Percentiles rank a stretch among this genome's conserved stretches.
phyloP scores from a whole-genome alignment of 2,329 filamentous ascomycete species.

The Septoria petroselini region DNA sequence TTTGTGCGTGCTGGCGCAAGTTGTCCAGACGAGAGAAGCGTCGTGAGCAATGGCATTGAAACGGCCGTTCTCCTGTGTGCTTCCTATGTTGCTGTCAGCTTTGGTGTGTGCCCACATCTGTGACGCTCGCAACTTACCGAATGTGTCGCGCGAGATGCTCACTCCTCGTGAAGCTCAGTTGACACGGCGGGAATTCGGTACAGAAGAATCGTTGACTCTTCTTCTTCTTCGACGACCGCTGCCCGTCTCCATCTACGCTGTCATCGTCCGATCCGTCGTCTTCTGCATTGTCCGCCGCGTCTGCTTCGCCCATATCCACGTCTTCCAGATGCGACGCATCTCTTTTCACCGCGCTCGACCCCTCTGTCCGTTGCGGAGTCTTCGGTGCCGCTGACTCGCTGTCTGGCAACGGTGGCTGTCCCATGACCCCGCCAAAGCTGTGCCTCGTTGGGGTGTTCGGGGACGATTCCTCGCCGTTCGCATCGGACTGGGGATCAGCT shows the following conservation, averaged over 20 bases:
- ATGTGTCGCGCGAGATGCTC: conserved; percentile 95
- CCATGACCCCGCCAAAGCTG: conserved; percentile 48
- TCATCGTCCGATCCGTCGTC: conserved; percentile 56
- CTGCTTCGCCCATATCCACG: conserved; percentile 68
- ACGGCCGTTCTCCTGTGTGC: conserved; percentile 94
- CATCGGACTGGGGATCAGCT: conserved; percentile 40
- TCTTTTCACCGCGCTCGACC: conserved; percentile 44
- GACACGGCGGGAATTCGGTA: conserved; percentile 90
- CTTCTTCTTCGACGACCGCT: conserved; percentile 85
- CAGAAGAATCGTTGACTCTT: conserved; percentile 96
- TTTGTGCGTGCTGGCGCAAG: conserved; percentile 92
- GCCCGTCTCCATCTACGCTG: conserved; percentile 55
- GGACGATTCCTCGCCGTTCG: conserved; percentile 40
- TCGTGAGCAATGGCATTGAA: conserved; percentile 91
- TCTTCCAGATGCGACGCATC: conserved; percentile 66
- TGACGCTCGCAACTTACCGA: conserved; percentile 55
- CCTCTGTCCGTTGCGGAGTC: conserved; percentile 12
- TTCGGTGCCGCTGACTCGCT: conserved; percentile 27
- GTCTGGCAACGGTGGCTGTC: conserved; percentile 46
- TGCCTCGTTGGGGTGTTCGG: conserved; percentile 63
- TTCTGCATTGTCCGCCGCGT: conserved; percentile 67
- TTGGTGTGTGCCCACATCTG: not conserved
- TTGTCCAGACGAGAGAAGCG: conserved; percentile 94
- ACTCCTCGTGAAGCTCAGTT: conserved; percentile 89
- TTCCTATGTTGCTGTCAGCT: conserved; percentile 58